A percentile compares a stretch with the other conserved stretches of the same genome.
Conservation (phyloP, 2,329 filamentous ascomycete species). For the Fusarium veterinarium region DNA sequence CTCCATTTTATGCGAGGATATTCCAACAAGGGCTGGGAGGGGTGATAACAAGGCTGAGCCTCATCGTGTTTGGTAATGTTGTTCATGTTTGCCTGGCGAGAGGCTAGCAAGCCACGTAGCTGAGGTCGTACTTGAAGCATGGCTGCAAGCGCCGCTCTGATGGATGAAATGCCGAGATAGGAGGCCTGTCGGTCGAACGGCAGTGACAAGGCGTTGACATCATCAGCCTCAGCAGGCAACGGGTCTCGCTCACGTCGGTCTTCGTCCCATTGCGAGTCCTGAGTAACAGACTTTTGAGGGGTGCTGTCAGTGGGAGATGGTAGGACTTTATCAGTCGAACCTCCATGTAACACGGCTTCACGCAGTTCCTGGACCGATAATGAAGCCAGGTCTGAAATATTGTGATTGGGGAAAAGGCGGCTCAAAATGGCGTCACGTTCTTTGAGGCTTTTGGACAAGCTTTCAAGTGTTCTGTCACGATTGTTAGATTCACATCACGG, state of each 20-base stretch:
- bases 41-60: background rate
- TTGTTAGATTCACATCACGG: background rate
- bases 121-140: slow-evolving; percentile 9
- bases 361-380: slow-evolving; percentile 3
- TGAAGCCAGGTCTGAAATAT: background rate
- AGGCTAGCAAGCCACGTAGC: background rate
- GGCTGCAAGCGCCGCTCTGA: slow-evolving; percentile 7
- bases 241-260: background rate
- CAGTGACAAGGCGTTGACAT: slow-evolving; percentile 10
- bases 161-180: slow-evolving; percentile 7
- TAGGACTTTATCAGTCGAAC: background rate
- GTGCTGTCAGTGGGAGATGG: background rate
- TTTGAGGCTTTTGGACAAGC: background rate
- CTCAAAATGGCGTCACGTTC: background rate
- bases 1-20: background rate
- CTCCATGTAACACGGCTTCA: background rate
- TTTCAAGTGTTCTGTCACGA: background rate
- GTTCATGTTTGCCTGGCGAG: background rate
- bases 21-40: background rate
- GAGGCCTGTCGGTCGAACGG: slow-evolving; percentile 8
- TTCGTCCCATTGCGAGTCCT: slow-evolving; percentile 2
- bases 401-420: background rate
- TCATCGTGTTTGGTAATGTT: background rate
- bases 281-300: background rate
- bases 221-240: slow-evolving; percentile 6